These are phyloP conservation scores for Vitis rupestris DNA, from an alignment of 164 flowering plant species.

Conservation along the genomic window DNA sequence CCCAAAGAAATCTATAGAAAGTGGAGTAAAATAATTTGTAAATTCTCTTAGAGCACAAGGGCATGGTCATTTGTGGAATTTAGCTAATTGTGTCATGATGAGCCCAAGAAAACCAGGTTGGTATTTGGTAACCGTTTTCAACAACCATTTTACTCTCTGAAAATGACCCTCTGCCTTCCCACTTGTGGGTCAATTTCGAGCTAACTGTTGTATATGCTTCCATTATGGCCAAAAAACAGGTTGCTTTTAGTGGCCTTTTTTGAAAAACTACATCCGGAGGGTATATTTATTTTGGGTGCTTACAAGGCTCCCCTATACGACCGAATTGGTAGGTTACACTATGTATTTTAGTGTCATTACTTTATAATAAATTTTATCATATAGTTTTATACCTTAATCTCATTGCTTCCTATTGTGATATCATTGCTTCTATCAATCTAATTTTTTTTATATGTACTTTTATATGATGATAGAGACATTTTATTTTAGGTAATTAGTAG, in stretches of 20 bases:
- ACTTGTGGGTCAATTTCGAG: constrained; percentile 7
- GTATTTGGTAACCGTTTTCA: constrained; percentile 23
- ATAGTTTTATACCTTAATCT: too few species aligned
- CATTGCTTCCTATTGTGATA: too few species aligned
- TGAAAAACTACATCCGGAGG: too few species aligned
- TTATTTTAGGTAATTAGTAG: too few species aligned
- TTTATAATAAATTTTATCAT: too few species aligned
- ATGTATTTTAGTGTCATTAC: too few species aligned
- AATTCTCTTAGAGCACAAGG: constrained; percentile 2
- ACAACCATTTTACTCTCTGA: constrained; percentile 19
- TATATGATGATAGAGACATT: too few species aligned
- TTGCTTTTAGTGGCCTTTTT: background rate
- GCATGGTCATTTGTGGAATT: background rate
- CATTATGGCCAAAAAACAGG: background rate
- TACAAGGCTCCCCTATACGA: too few species aligned
- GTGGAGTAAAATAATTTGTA: background rate
- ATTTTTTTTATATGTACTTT: too few species aligned
- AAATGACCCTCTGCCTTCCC: constrained; percentile 15
- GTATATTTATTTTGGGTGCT: too few species aligned
- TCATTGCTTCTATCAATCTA: too few species aligned
- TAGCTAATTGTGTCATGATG: constrained; percentile 12
- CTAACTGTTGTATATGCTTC: background rate
- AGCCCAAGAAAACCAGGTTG: background rate
- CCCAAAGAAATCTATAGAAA: background rate
- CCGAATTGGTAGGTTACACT: too few species aligned